Evolutionary conservation across 139 green algal genomes (phyloP), one percentile per base, ranked within the genome.

Genomic region (Yamagishiella unicocca): DNA sequence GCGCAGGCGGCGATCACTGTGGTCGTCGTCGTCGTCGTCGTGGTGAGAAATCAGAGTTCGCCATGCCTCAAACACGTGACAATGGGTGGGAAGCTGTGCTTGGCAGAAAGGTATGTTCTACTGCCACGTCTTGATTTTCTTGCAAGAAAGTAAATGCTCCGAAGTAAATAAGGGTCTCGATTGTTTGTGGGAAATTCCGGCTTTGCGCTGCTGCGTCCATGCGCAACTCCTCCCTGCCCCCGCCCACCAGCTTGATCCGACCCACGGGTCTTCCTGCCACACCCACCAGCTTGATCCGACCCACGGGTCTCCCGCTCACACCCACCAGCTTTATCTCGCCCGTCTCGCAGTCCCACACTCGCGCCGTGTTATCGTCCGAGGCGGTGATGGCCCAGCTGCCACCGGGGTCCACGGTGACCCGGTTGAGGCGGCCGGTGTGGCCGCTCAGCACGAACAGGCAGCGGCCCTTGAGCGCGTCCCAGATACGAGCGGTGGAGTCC

Each of bases 311-410:
- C 66, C 66, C 35, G 21, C 37, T 1, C 17, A 9, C 25, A 22
- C 54, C n/a, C 54, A 95, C 93, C 90, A 88, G 61, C 45, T 91
- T 70, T 70, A 88, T 91, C 22, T 58, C 80, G 33, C 89, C 90
- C 29, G 77, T 83, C 22, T 83, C 68, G 62, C 90, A 72, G 61
- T 93, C 90, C 96, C 96, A 98, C 46, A 97, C 91, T 0, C 95
- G 90, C 0, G 90, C 91, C 0, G 95, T 96, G 38, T 75, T 68
- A 89, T 98, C 96, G 72, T 97, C 95, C 5, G 87, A 92, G 37
- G 88, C 70, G 8, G 95, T 98, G 1, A 97, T 70, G 27, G 91
- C 86, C 6, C 53, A 86, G 29, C 35, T 58, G 29, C 92, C 92
- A 38, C 91, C 88, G 2, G 75, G 53, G 38, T 90, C 90, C 70